Conservation (phyloP, 177 flowering plant species). For the Vitis hybrid region DNA sequence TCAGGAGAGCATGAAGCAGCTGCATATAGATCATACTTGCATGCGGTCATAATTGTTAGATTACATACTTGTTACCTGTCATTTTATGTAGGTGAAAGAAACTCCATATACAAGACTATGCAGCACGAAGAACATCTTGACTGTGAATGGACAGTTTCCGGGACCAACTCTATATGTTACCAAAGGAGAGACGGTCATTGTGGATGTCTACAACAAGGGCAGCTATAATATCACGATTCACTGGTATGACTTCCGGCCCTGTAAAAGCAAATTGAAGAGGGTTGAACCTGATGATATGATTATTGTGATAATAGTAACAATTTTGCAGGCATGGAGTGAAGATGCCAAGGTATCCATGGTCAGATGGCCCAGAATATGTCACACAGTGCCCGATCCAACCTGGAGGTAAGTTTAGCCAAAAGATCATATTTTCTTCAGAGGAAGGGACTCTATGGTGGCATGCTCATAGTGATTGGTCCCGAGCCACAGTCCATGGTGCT, state of each 20-base stretch:
- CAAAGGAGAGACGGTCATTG: conserved; percentile 21
- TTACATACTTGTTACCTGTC: background rate
- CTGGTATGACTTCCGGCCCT: conserved; percentile 17
- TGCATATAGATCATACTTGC: too few relatives aligned
- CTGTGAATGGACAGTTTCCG: conserved; percentile 26
- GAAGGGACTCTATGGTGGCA: conserved; percentile 37
- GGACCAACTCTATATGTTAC: conserved; percentile 22
- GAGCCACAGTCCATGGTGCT: conserved; percentile 26
- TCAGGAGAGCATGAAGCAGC: too few relatives aligned
- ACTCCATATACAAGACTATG: conserved; percentile 24
- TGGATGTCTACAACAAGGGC: conserved; percentile 20
- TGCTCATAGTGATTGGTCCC: conserved; percentile 27
- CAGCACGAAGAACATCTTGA: conserved; percentile 22
- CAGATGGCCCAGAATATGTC: conserved; percentile 23
- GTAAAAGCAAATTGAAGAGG: too few relatives aligned
- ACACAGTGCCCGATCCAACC: conserved; percentile 28
- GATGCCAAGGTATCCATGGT: conserved; percentile 30
- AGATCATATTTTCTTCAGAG: conserved; percentile 16
- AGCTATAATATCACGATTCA: conserved; percentile 26
- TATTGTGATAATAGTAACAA: background rate
- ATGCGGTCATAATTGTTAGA: background rate
- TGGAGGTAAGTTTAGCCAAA: conserved; percentile 10
- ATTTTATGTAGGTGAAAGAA: conserved; percentile 2
- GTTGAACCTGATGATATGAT: background rate
- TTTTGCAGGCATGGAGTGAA: conserved; percentile 28